Evolutionary conservation across 768 basidiomycete species (phyloP).

Genomic region (Russula sp.): DNA sequence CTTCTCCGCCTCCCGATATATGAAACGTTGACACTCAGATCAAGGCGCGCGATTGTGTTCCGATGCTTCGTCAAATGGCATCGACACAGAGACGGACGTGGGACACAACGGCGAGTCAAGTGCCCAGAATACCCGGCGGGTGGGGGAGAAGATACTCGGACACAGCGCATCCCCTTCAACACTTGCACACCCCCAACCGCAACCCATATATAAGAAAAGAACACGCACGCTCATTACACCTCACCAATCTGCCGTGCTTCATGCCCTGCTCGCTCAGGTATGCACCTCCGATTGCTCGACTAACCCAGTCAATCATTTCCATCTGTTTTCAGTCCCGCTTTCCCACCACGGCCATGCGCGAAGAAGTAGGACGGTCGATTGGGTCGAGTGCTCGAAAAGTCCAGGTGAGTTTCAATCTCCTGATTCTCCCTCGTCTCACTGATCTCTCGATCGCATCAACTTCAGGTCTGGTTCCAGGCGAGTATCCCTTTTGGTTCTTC

Average conservation of each 20-base stretch:
- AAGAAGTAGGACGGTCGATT: constrained; percentile 82
- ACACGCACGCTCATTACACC: constrained; percentile 84
- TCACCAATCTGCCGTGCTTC: constrained; percentile 84
- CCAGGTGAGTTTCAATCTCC: constrained; percentile 56
- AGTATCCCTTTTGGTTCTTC: constrained; percentile 29
- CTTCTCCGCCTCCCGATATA: neutral
- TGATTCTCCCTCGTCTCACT: constrained; percentile 14
- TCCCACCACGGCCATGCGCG: constrained; percentile 82
- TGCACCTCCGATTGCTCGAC: constrained; percentile 28
- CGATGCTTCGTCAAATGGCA: constrained; percentile 33
- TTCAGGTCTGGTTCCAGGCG: constrained; percentile 91
- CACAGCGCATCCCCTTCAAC: constrained; percentile 31
- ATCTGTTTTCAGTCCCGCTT: constrained; percentile 65
- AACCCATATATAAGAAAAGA: constrained; percentile 70
- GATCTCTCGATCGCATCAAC: constrained; percentile 29
- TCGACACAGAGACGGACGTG: constrained; percentile 53
- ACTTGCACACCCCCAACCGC: constrained; percentile 37
- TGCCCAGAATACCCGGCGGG: constrained; percentile 33
- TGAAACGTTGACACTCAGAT: constrained; percentile 27
- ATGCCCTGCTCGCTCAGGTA: constrained; percentile 84
- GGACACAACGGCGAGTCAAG: constrained; percentile 44
- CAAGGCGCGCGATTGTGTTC: constrained; percentile 23
- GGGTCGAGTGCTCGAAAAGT: constrained; percentile 93
- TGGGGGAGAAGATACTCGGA: constrained; percentile 12
- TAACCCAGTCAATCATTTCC: neutral